Evolutionary conservation across 129 eudicot species (phyloP), one percentile per base, ranked within the genome.

Genomic region (Escallonia herrerae): DNA sequence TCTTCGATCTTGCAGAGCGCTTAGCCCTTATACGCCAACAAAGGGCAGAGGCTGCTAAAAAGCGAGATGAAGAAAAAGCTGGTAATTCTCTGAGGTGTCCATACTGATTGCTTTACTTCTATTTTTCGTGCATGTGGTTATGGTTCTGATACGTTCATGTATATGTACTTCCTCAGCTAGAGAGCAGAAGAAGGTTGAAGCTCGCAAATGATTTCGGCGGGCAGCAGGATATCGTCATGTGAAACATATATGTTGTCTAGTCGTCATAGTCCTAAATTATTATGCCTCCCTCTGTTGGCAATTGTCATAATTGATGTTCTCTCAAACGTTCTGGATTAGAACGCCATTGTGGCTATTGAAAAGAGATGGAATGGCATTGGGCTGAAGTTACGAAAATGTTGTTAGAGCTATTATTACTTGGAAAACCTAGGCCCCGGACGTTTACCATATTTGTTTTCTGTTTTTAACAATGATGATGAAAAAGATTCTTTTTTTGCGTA

Each of bases 41-140:
- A 76, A 90, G 97, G 85, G 95, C 91, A 56, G 97, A 86, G 45
- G 97, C 97, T 73, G 97, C 95, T 62, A 86, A 82, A 78, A 90
- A 90, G 75, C 89, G 97, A 8, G 95, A 90, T 65, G 97, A 90
- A 71, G 97, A 90, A 83, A 90, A 90, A 73, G 97, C 97, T 75
- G 97, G 97, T 86, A 83, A 60, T 50, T 37, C 15, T 13, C 8
- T 66, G 4, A 49, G 46, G 40, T 15, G 52, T 41, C 54, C 15
- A 3, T 15, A 44, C 13, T 60, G 47, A 7, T 37, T 9, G 33
- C 12, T 10, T 49, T 8, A 10, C 2, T n/a, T 63, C 63, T n/a
- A 7, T 10, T 3, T 43, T 22, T 15, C 11, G 15, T 6, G 12
- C 3, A 60, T 14, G 13, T 65, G 56, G 53, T 57, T 14, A 66